phyloP scores from a whole-genome alignment of 495 filamentous ascomycete species.

The Penicillium desertorum region DNA sequence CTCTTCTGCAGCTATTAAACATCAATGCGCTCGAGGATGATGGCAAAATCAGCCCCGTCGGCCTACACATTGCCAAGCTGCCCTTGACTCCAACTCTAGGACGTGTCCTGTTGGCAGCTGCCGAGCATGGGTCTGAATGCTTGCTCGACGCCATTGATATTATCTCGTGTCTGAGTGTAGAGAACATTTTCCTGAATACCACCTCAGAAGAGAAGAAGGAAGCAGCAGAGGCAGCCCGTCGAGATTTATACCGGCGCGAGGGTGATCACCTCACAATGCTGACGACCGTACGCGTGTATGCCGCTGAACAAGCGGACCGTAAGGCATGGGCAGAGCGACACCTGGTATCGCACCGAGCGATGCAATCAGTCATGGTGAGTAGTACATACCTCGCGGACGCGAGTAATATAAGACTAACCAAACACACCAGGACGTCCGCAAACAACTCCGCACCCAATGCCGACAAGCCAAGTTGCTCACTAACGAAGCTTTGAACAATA shows the following conservation, averaged over 20 bases:
- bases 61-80: conserved; percentile 73
- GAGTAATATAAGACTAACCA: conserved; percentile 8
- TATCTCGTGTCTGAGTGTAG: conserved; percentile 81
- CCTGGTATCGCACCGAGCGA: conserved; percentile 76
- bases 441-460: conserved; percentile 74
- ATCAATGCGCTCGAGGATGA: conserved; percentile 73
- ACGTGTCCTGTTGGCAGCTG: conserved; percentile 78
- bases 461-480: conserved; percentile 44
- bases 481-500: conserved; percentile 17
- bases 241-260: conserved; percentile 73
- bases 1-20: conserved; percentile 72
- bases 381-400: conserved; percentile 6
- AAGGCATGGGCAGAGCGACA: conserved; percentile 75
- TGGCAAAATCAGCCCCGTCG: conserved; percentile 71
- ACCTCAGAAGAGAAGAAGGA: conserved; percentile 80
- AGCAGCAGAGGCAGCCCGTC: conserved; percentile 67
- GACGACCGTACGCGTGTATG: conserved; percentile 76
- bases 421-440: conserved; percentile 68
- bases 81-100: conserved; percentile 82
- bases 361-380: conserved; percentile 72
- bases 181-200: conserved; percentile 82
- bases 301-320: conserved; percentile 70
- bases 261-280: conserved; percentile 90
- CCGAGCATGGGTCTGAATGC: conserved; percentile 65
- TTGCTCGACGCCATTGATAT: conserved; percentile 87